Conservation (phyloP, 78 protist genomes). For the Monosiga brevicollis region DNA sequence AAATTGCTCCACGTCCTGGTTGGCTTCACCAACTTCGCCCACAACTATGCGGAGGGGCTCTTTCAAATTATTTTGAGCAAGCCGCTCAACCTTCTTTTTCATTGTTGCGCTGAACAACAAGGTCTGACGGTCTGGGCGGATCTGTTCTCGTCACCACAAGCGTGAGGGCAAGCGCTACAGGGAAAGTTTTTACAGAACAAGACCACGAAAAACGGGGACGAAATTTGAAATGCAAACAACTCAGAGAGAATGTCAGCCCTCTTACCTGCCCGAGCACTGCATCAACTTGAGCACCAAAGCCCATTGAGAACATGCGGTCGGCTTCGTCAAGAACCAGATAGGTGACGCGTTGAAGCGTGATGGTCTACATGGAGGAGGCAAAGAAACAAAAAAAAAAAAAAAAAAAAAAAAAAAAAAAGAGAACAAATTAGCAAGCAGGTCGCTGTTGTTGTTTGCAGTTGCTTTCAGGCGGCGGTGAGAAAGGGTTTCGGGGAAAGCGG, state of each 20-base stretch:
- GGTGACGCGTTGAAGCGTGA: constrained; percentile 85
- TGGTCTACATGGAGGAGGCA: constrained; percentile 3
- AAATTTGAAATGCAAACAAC: not conserved
- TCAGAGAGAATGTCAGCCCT: too few relatives aligned
- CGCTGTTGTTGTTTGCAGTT: constrained; percentile 80
- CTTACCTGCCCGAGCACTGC: not conserved
- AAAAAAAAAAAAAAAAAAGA: not conserved
- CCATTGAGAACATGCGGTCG: constrained; percentile 98
- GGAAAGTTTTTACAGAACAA: not conserved
- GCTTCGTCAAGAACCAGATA: constrained; percentile 97
- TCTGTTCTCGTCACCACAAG: constrained; percentile 38
- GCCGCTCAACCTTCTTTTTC: constrained; percentile 42
- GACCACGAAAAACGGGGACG: not conserved
- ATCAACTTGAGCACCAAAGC: constrained; percentile 21
- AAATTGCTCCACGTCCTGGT: constrained; percentile 49
- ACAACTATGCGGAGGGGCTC: constrained; percentile 49
- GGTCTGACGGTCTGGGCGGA: constrained; percentile 68
- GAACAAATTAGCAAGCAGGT: not conserved
- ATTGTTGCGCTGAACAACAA: constrained; percentile 77
- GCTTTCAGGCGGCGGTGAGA: constrained; percentile 30
- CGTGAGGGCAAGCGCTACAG: constrained; percentile 34
- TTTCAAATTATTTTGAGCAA: constrained; percentile 42
- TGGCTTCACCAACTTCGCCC: constrained; percentile 62
- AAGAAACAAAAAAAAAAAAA: not conserved
- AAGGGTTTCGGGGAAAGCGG: not conserved